Evolutionary conservation across 2,329 filamentous ascomycete genomes (phyloP).

Genomic region (Aureobasidium pullulans): DNA sequence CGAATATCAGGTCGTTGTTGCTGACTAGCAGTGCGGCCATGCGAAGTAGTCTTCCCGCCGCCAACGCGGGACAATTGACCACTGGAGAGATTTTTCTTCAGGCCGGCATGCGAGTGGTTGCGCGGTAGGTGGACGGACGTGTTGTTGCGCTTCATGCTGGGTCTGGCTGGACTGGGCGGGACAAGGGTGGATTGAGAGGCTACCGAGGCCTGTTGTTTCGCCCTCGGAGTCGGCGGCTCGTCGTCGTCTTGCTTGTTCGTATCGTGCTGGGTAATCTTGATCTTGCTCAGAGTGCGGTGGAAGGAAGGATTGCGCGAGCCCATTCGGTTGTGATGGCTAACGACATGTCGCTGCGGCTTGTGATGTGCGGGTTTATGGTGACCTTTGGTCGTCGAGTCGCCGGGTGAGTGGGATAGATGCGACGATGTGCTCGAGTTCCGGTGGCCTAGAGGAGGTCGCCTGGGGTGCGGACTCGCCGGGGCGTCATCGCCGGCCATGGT

Average conservation of each 20-base stretch:
- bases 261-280: slow-evolving; percentile 25
- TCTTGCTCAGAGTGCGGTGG: slow-evolving; percentile 37
- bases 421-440: slow-evolving; percentile 31
- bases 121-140: slow-evolving; percentile 31
- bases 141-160: slow-evolving; percentile 36
- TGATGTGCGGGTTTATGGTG: slow-evolving; percentile 18
- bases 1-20: slow-evolving; percentile 18
- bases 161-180: slow-evolving; percentile 26
- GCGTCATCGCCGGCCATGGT: slow-evolving; percentile 4
- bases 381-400: slow-evolving; percentile 2
- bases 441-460: slow-evolving; percentile 27
- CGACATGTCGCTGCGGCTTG: slow-evolving; percentile 34
- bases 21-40: slow-evolving; percentile 17
- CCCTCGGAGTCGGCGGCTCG: slow-evolving; percentile 8
- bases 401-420: slow-evolving; percentile 31
- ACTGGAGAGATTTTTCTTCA: slow-evolving; percentile 31
- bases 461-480: slow-evolving; percentile 18
- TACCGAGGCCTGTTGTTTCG: not conserved
- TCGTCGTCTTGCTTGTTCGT: slow-evolving; percentile 20
- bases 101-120: slow-evolving; percentile 27
- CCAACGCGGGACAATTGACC: slow-evolving; percentile 32
- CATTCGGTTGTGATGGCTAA: slow-evolving; percentile 29
- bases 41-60: slow-evolving; percentile 28
- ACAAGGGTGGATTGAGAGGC: slow-evolving; percentile 5
- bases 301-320: slow-evolving; percentile 31